phyloP scores from a whole-genome alignment of 306 rosid genomes.

The Biancaea sappan region DNA sequence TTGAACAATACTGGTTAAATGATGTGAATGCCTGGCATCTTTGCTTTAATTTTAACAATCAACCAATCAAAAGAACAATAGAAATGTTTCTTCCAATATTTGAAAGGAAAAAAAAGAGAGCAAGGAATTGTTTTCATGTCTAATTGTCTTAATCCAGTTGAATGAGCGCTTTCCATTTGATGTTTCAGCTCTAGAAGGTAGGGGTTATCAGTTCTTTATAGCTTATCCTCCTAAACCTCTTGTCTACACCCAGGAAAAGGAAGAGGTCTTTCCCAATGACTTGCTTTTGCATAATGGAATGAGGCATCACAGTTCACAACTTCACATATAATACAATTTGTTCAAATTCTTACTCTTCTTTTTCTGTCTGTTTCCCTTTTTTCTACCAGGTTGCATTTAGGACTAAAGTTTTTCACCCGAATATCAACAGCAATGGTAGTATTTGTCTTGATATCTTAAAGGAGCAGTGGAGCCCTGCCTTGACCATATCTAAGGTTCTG shows the following conservation, averaged over 20 bases:
- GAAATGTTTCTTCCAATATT: not conserved
- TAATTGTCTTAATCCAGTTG: slow-evolving; percentile 4
- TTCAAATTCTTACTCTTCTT: slow-evolving; percentile 15
- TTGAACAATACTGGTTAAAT: not conserved
- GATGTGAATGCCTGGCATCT: not conserved
- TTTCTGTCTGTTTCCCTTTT: not conserved
- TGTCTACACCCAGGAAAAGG: not conserved
- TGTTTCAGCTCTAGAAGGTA: not conserved
- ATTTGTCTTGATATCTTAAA: slow-evolving; percentile 87
- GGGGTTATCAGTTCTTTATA: too few relatives aligned
- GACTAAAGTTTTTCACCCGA: slow-evolving; percentile 89
- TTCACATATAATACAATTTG: not conserved
- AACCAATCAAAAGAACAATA: not conserved
- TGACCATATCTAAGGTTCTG: slow-evolving; percentile 78
- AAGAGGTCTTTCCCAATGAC: slow-evolving; percentile 7
- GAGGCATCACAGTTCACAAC: not conserved
- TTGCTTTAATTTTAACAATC: not conserved
- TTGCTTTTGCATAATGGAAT: not conserved
- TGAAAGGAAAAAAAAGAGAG: not conserved
- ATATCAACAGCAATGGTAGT: slow-evolving; percentile 91
- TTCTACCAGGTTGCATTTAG: slow-evolving; percentile 75
- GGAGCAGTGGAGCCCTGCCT: slow-evolving; percentile 89
- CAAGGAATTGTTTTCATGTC: slow-evolving; percentile 11
- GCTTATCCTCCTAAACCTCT: not conserved
- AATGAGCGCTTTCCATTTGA: not conserved